Percentiles rank a stretch among this genome's conserved stretches.
Evolutionary conservation across 225 moss, liverwort and hornwort species (phyloP).

Genomic region (Takakia lepidozioides): DNA sequence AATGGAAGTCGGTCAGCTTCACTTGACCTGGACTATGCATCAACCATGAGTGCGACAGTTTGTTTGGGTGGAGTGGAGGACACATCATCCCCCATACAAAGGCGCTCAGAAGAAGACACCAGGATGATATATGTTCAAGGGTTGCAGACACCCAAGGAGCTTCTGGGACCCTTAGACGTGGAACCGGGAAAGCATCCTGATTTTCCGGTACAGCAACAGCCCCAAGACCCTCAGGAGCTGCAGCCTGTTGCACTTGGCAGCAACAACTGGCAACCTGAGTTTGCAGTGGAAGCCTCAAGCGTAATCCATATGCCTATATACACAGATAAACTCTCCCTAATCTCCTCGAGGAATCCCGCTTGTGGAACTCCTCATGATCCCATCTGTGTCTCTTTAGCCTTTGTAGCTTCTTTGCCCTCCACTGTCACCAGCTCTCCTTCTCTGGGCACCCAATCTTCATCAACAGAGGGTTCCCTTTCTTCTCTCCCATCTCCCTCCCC

Average conservation of each 20-base stretch:
- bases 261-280: slow-evolving; percentile 40
- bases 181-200: slow-evolving; percentile 34
- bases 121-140: slow-evolving; percentile 32
- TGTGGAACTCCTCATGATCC: slow-evolving; percentile 35
- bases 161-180: slow-evolving; percentile 44
- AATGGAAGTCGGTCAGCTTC: slow-evolving; percentile 28
- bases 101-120: slow-evolving; percentile 12
- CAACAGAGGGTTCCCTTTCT: background rate
- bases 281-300: slow-evolving; percentile 28
- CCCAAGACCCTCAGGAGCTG: slow-evolving; percentile 39
- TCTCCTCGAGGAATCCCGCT: slow-evolving; percentile 33
- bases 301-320: slow-evolving; percentile 18
- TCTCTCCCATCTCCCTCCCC: slow-evolving; percentile 15
- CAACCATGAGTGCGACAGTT: too few relatives aligned
- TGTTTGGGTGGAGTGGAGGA: too few relatives aligned
- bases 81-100: too few relatives aligned
- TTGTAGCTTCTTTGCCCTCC: slow-evolving; percentile 16
- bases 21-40: too few relatives aligned
- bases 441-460: slow-evolving; percentile 9
- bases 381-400: slow-evolving; percentile 19
- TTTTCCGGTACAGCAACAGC: slow-evolving; percentile 32
- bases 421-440: slow-evolving; percentile 11
- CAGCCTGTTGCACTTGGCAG: slow-evolving; percentile 30
- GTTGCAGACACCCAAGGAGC: slow-evolving; percentile 38
- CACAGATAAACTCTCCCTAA: slow-evolving; percentile 30